Conservation (phyloP, 441 rosid genomes). For the Populus tomentosa region DNA sequence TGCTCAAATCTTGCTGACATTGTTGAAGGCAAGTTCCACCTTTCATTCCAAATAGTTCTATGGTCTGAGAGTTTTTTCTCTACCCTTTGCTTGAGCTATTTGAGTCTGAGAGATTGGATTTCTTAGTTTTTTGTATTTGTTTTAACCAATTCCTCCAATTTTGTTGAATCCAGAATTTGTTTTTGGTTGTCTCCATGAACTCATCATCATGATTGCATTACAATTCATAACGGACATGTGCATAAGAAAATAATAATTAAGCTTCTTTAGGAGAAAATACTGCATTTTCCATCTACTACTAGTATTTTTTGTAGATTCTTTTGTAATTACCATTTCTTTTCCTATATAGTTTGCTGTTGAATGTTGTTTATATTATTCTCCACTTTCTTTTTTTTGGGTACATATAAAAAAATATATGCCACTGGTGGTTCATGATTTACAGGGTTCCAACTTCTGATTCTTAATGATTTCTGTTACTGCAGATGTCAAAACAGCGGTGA, state of each 20-base stretch:
- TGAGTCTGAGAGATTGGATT: not conserved
- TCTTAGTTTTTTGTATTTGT: not conserved
- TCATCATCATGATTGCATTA: too few species aligned
- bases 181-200: not conserved
- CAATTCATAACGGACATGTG: not conserved
- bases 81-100: not conserved
- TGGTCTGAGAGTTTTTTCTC: not conserved
- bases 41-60: slow-evolving; percentile 9
- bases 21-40: slow-evolving; percentile 77
- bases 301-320: not conserved
- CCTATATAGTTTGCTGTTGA: too few species aligned
- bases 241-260: not conserved
- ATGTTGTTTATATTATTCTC: too few species aligned
- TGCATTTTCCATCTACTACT: not conserved
- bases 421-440: not conserved
- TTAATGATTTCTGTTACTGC: slow-evolving; percentile 20
- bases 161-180: too few species aligned
- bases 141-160: not conserved
- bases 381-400: not conserved
- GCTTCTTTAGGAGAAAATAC: not conserved
- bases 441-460: not conserved
- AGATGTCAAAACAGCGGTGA: slow-evolving; percentile 84
- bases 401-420: too few species aligned
- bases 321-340: too few species aligned
- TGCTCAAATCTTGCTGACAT: slow-evolving; percentile 83